Evolutionary conservation across 2,329 filamentous ascomycete species (phyloP).

Genomic region (Nemania sp.): DNA sequence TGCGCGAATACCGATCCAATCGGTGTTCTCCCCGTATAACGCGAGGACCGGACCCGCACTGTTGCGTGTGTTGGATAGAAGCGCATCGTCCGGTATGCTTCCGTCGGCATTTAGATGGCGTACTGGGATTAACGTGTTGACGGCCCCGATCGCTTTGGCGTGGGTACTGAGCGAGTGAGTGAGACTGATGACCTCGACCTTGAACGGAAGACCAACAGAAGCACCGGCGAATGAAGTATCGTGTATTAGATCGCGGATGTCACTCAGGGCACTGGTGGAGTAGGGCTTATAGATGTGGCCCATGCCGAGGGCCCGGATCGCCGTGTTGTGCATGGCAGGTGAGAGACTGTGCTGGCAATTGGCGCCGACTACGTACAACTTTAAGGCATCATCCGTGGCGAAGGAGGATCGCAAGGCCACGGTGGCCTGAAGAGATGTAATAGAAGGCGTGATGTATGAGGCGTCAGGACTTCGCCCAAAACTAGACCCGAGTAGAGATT

Average conservation of each 20-base stretch:
- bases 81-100: slow-evolving; percentile 66
- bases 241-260: slow-evolving; percentile 72
- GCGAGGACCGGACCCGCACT: slow-evolving; percentile 74
- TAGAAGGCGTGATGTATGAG: slow-evolving; percentile 52
- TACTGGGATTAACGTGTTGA: slow-evolving; percentile 81
- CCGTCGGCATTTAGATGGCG: slow-evolving; percentile 69
- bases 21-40: slow-evolving; percentile 82
- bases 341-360: slow-evolving; percentile 79
- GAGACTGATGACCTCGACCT: slow-evolving; percentile 76
- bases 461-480: slow-evolving; percentile 37
- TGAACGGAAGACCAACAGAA: slow-evolving; percentile 79
- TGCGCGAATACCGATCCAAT: slow-evolving; percentile 83
- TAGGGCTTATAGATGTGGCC: slow-evolving; percentile 75
- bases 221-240: slow-evolving; percentile 78
- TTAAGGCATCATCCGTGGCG: slow-evolving; percentile 72
- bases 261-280: slow-evolving; percentile 71
- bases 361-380: slow-evolving; percentile 79
- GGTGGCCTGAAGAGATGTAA: slow-evolving; percentile 74
- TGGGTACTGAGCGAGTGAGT: slow-evolving; percentile 78
- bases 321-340: slow-evolving; percentile 81
- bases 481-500: slow-evolving; percentile 47
- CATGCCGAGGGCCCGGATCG: slow-evolving; percentile 75
- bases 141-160: slow-evolving; percentile 79
- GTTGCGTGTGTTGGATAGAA: slow-evolving; percentile 67
- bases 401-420: slow-evolving; percentile 75